Base-by-base conservation (phyloP, 768 basidiomycete species). In the Inosperma sp. region DNA sequence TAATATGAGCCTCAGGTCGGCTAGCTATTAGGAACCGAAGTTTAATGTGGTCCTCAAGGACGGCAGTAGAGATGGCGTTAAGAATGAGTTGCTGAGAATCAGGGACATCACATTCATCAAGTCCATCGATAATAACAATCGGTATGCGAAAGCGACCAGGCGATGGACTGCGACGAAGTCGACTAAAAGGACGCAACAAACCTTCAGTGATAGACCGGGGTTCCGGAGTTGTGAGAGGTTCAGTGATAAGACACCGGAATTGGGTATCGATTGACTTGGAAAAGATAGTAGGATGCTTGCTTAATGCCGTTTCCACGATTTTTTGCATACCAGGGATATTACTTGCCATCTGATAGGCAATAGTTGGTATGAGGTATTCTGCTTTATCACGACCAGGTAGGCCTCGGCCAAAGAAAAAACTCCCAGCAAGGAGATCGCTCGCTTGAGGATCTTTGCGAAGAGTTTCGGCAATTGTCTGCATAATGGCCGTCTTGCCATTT, bases 391-490 rank as follows among this genome's bases (percentile, higher is more conserved):
- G 36, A 13, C 52, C 57, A 29, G 58, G 58, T n/a, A n/a, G n/a
- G n/a, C n/a, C n/a, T n/a, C n/a, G n/a, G n/a, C n/a, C n/a, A n/a
- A n/a, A n/a, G n/a, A n/a, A n/a, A n/a, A n/a, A n/a, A n/a, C n/a
- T n/a, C n/a, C n/a, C n/a, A n/a, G n/a, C n/a, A n/a, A n/a, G 49
- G 58, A 61, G 46, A 61, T 58, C 14, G 43, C 46, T 2, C 30
- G 53, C 5, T 51, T 54, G 0, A 61, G 47, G 8, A n/a, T 43
- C 13, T 43, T 43, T 10, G 12, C 17, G 5, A 40, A 50, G 57
- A 17, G 35, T 33, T 27, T 61, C 59, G 2, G 56, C 49, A 1
- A 54, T 54, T 7, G 54, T 56, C 26, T 57, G 54, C 19, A 54
- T 53, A 7, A 60, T 55, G 5, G 56, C 56, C 0, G 59, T 53